Conservation (phyloP, 1,284 basidiomycete species). For the Irpex rosettiformis region DNA sequence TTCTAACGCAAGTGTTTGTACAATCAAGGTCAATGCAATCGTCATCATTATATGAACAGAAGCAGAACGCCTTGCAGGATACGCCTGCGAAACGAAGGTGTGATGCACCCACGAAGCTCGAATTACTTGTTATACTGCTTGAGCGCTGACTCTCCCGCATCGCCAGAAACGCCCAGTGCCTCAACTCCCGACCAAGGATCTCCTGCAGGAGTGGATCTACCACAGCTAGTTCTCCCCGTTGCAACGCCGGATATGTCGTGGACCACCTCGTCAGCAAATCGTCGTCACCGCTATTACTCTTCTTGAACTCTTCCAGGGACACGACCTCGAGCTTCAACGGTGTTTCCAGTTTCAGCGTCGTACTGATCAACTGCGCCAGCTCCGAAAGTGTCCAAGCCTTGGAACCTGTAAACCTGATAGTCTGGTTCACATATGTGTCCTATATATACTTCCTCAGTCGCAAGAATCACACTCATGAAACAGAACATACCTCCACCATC, state of each 20-base stretch:
- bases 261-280: slow-evolving; percentile 29
- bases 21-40: too few species aligned
- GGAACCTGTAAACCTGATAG: slow-evolving; percentile 27
- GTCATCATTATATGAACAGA: too few species aligned
- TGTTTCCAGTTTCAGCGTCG: slow-evolving; percentile 19
- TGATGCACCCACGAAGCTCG: background rate
- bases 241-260: slow-evolving; percentile 28
- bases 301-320: slow-evolving; percentile 27
- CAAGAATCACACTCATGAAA: background rate
- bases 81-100: too few species aligned
- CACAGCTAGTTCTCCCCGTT: slow-evolving; percentile 25
- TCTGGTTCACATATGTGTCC: slow-evolving; percentile 27
- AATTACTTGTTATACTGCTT: slow-evolving; percentile 9
- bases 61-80: too few species aligned
- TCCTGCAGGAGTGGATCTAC: slow-evolving; percentile 27
- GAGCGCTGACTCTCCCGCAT: slow-evolving; percentile 7
- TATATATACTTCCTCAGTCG: slow-evolving; percentile 11
- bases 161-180: slow-evolving; percentile 12
- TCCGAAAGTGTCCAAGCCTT: slow-evolving; percentile 23
- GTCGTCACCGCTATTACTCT: slow-evolving; percentile 22
- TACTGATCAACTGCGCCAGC: slow-evolving; percentile 22
- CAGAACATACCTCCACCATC: slow-evolving; percentile 20
- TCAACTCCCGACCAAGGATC: slow-evolving; percentile 25
- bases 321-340: slow-evolving; percentile 22
- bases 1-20: background rate